Evolutionary conservation across 345 rosid species (phyloP).

Genomic region (Atalantia buxifolia): DNA sequence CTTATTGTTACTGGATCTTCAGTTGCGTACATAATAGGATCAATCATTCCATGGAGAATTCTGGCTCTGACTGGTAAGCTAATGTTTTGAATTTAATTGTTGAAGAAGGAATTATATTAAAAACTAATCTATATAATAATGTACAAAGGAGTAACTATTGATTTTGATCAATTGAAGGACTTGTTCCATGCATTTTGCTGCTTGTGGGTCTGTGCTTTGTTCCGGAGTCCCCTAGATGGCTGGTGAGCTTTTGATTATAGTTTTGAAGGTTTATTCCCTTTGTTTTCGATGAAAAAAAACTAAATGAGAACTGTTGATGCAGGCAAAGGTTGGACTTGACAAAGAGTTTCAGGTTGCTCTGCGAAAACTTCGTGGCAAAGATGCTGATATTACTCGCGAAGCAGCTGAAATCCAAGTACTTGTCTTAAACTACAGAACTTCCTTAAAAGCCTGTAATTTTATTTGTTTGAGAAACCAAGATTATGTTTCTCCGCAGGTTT

Average conservation of each 20-base stretch:
- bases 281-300: background rate
- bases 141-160: constrained; percentile 13
- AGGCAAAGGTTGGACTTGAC: constrained; percentile 71
- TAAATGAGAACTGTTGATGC: constrained; percentile 5
- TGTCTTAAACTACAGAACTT: background rate
- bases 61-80: constrained; percentile 73
- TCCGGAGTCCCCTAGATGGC: constrained; percentile 96
- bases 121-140: background rate
- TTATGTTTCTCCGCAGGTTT: constrained; percentile 31
- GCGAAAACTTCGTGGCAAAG: constrained; percentile 63
- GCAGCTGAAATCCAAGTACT: constrained; percentile 71
- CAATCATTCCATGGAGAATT: constrained; percentile 67
- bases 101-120: background rate
- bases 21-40: constrained; percentile 57
- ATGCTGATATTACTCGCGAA: constrained; percentile 59
- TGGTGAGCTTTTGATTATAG: constrained; percentile 39
- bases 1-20: constrained; percentile 79
- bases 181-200: constrained; percentile 66
- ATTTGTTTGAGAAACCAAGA: background rate
- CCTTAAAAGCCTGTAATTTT: constrained; percentile 2
- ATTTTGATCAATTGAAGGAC: constrained; percentile 40
- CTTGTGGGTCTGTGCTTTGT: constrained; percentile 65
- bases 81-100: background rate
- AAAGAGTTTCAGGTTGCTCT: constrained; percentile 66
- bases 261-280: background rate